phyloP scores from a whole-genome alignment of 129 eudicot species.

The Arctium lappa region DNA sequence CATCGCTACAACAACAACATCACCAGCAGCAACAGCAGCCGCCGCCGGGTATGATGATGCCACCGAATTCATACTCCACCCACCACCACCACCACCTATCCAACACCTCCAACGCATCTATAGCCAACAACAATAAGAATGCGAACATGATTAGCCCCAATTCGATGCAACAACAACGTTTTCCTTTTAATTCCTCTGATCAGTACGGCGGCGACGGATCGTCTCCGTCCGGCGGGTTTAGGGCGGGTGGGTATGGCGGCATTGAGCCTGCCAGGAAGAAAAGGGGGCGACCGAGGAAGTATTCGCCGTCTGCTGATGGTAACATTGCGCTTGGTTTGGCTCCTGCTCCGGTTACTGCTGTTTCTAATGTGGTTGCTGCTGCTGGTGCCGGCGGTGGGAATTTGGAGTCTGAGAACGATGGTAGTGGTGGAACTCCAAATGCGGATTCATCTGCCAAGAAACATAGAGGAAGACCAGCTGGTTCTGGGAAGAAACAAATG shows the following conservation, averaged over 20 bases:
- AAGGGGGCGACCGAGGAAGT: slow-evolving; percentile 78
- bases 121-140: slow-evolving; percentile 24
- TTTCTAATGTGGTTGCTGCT: slow-evolving; percentile 4
- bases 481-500: slow-evolving; percentile 72
- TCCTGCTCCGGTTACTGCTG: slow-evolving; percentile 38
- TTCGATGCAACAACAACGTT: slow-evolving; percentile 27
- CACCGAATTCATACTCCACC: slow-evolving; percentile 25
- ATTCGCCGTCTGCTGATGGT: slow-evolving; percentile 62
- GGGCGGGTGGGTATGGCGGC: slow-evolving; percentile 37
- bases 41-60: slow-evolving; percentile 41
- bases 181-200: slow-evolving; percentile 41
- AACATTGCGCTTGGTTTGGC: slow-evolving; percentile 64
- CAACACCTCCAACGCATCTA: slow-evolving; percentile 20
- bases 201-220: slow-evolving; percentile 48
- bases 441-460: slow-evolving; percentile 42
- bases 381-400: slow-evolving; percentile 22
- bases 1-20: slow-evolving; percentile 35
- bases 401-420: slow-evolving; percentile 35
- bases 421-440: slow-evolving; percentile 38
- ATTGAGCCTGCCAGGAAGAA: slow-evolving; percentile 60
- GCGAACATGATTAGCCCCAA: slow-evolving; percentile 24
- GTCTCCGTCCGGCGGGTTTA: slow-evolving; percentile 37
- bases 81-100: slow-evolving; percentile 33
- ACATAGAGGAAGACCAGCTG: slow-evolving; percentile 78
- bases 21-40: slow-evolving; percentile 26